Conservation (phyloP, 2,329 filamentous ascomycete species). For the Beauveria scarabaeidicola region DNA sequence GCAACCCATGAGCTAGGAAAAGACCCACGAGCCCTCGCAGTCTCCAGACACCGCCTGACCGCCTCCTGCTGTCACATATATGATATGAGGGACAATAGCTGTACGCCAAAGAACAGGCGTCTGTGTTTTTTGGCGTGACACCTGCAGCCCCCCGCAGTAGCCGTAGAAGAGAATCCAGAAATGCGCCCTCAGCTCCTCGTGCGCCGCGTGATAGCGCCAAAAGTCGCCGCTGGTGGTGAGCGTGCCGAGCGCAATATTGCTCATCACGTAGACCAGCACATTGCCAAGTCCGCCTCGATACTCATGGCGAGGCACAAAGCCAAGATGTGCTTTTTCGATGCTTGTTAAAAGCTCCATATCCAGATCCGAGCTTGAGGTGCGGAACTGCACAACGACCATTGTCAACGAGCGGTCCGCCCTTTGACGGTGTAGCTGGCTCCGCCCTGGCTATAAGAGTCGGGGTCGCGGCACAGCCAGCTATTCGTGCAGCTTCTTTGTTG, state of each 20-base stretch:
- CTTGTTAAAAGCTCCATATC: constrained; percentile 11
- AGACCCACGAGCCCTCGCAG: neutral
- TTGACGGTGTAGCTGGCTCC: constrained; percentile 16
- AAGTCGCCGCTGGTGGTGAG: neutral
- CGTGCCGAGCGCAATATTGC: constrained; percentile 13
- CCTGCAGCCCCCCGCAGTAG: neutral
- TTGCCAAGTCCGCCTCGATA: constrained; percentile 9
- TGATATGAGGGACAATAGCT: too few species aligned
- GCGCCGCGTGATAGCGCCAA: neutral
- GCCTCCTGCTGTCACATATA: too few species aligned
- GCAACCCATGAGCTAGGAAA: neutral
- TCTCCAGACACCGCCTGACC: neutral
- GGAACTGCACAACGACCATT: constrained; percentile 18
- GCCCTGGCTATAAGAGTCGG: constrained; percentile 11
- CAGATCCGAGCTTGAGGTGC: constrained; percentile 7
- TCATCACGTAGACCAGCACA: constrained; percentile 13
- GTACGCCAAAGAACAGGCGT: too few species aligned
- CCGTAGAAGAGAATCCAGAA: neutral
- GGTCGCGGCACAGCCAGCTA: neutral
- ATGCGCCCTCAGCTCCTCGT: neutral
- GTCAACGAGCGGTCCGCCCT: neutral
- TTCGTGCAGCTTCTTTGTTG: neutral
- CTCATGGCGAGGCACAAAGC: constrained; percentile 12
- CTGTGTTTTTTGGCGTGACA: too few species aligned
- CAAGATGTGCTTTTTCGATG: constrained; percentile 11